Base-by-base conservation (phyloP, 371 early-diverging fungal genomes). In the Neoconidiobolus thromboides region DNA sequence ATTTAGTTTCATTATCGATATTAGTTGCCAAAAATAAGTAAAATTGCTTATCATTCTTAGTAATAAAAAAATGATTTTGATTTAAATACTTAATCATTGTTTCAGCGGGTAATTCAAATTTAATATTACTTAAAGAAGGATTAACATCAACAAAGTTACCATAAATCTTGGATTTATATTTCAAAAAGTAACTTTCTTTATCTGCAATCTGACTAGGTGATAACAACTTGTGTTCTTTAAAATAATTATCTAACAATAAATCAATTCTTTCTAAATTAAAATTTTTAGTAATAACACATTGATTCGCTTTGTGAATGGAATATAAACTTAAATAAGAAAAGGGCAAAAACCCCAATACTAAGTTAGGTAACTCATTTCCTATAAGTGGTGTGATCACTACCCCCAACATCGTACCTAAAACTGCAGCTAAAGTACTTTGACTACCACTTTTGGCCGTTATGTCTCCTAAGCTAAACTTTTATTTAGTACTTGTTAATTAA, bases 391-490 rank as follows among this genome's bases (percentile, higher is more conserved):
- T 7, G 2, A 52, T 38, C 4, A 36, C 53, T 7, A 52, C 38
- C 9, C 53, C 53, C 7, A 52, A 6, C 6, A 39, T 38, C 26
- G 53, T 52, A 15, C 53, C 53, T 15, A 52, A 12, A 14, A 49
- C 15, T 49, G 49, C 83, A 1, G 89, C 89, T 1, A 83, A 79
- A 1, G 89, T 88, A 1, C 71, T 66, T 62, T 88, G 88, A 12
- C 85, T 82, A 1, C 85, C 88, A 2, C 75, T 65, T 61, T 87
- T 87, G 52, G 77, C 89, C 0, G 87, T 88, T 51, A 88, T 69
- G 55, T 88, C 87, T 37, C 88, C 88, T 47, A 86, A 65, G 61
- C 74, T 74, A 61, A 37, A 42, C 26, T 26, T 26, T 26, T 26
- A 26, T 26, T 26, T 26, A 26, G 26, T 26, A 26, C 26, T 26